Evolutionary conservation across 768 basidiomycete species (phyloP).

Genomic region (Brasilioporus rufonigricans): DNA sequence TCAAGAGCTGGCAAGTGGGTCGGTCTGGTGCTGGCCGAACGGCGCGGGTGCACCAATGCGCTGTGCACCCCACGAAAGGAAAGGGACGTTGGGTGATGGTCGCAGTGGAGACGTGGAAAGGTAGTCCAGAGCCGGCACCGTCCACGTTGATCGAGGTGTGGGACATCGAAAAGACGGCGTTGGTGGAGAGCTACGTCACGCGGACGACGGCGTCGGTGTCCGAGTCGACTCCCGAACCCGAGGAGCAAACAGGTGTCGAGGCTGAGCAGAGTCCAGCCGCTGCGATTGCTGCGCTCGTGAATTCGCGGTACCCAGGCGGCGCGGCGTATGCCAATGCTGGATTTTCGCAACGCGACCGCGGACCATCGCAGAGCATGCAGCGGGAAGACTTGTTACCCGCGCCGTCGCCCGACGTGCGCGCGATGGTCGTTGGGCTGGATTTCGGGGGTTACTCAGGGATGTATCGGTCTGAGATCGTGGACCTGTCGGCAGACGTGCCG

Average conservation of each 20-base stretch:
- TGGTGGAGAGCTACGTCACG: constrained; percentile 80
- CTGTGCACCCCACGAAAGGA: constrained; percentile 83
- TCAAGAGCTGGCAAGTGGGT: constrained; percentile 86
- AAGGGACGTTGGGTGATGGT: constrained; percentile 91
- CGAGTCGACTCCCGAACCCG: constrained; percentile 53
- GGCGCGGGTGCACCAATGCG: constrained; percentile 68
- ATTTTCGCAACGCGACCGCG: constrained; percentile 26
- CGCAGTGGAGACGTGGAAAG: constrained; percentile 57
- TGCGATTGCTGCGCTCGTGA: constrained; percentile 81
- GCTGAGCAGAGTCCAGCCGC: constrained; percentile 64
- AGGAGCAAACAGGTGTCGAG: constrained; percentile 49
- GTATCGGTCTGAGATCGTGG: constrained; percentile 51
- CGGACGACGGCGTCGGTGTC: constrained; percentile 43
- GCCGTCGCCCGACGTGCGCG: constrained; percentile 66
- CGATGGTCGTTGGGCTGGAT: constrained; percentile 68
- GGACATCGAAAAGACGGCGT: constrained; percentile 79
- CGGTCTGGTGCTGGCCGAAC: constrained; percentile 49
- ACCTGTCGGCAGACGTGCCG: constrained; percentile 39
- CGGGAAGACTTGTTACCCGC: constrained; percentile 37
- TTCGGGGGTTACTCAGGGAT: constrained; percentile 67
- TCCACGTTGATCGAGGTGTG: constrained; percentile 76
- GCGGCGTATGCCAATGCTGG: constrained; percentile 24
- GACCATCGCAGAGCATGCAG: constrained; percentile 33
- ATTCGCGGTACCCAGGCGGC: constrained; percentile 50
- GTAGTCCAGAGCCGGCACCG: constrained; percentile 38